A percentile compares a stretch with the other conserved stretches of the same genome.
phyloP scores from a whole-genome alignment of 2,329 filamentous ascomycete species.

The Epicoccum nigrum region DNA sequence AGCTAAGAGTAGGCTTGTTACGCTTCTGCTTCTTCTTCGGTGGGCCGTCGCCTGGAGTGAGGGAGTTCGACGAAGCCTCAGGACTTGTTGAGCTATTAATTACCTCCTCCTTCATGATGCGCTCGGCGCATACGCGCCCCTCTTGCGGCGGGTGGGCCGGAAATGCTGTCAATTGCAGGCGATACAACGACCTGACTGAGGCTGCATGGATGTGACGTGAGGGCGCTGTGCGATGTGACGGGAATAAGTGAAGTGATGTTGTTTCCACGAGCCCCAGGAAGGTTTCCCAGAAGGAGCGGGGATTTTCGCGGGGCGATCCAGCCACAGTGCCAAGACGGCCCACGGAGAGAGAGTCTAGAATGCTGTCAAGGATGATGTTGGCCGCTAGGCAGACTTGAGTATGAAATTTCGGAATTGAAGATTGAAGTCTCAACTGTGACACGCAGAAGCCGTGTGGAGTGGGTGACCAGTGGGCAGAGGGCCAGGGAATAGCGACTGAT shows the following conservation, averaged over 20 bases:
- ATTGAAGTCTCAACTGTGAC: background rate
- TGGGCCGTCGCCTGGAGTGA: constrained; percentile 36
- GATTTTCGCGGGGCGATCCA: constrained; percentile 21
- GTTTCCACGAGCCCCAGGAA: constrained; percentile 29
- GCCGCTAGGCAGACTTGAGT: constrained; percentile 1
- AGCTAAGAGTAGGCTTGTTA: constrained; percentile 82
- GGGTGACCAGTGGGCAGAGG: background rate
- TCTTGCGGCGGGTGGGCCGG: constrained; percentile 1
- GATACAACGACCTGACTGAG: constrained; percentile 13
- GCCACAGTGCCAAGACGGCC: constrained; percentile 23
- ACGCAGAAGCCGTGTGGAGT: background rate
- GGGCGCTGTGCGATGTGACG: constrained; percentile 30
- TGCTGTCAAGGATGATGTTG: background rate
- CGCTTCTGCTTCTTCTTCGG: constrained; percentile 77
- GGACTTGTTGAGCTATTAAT: constrained; percentile 30
- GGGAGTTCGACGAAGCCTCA: constrained; percentile 20
- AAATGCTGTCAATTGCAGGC: constrained; percentile 5
- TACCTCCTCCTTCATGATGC: constrained; percentile 22
- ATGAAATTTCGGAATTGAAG: background rate
- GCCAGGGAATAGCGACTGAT: background rate
- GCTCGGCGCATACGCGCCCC: constrained; percentile 10
- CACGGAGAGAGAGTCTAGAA: constrained; percentile 6
- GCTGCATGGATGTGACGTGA: constrained; percentile 29
- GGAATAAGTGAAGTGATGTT: constrained; percentile 34
- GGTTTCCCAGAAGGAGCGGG: constrained; percentile 20